Evolutionary conservation across 1,284 basidiomycete genomes (phyloP), one percentile per base, ranked within the genome.

Genomic region (Fomitopsis betulina): DNA sequence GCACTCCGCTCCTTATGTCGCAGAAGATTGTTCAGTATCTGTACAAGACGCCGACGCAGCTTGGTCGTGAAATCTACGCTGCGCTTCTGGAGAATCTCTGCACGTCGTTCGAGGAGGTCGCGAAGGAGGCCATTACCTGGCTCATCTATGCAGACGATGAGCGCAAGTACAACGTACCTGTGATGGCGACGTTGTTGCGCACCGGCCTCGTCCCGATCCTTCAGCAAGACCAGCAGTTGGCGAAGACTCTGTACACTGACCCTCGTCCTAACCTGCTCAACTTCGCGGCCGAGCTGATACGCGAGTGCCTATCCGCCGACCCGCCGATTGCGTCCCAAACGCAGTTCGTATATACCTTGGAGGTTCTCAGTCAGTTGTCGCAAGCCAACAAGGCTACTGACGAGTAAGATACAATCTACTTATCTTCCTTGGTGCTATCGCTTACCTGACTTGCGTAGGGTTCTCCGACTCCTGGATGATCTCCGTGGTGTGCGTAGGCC

Each of bases 111-210:
- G 86, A 92, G 66, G 94, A 97, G 67, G 96, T 98, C 47, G 93
- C 92, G 21, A 94, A 94, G 74, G 97, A 99, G 75, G 97, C 96
- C 9, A 92, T 96, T 58, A 94, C 91, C 13, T 99, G 97, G 97
- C 79, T 99, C 54, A 78, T 98, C 53, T 98, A 96, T 70, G 93
- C 96, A 15, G 96, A 99, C 71, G 97, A 99, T 73, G 93, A 96
- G 89, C 92, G 95, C 68, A 99, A 99, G 76, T 93, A 93, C 78
- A 98, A 98, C 71, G 88, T 98, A 15, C 86, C 94, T 6, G 97
- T 98, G 62, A 98, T 95, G 0, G 85, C 93, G 32, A 91, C 93
- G 1, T 81, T 99, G 50, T 78, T 99, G 58, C 86, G 90, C 47
- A 92, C 91, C 58, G 86, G 90, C 51, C 82, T 98, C 53, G 83